Percentiles rank a stretch among this genome's conserved stretches.
These are phyloP conservation scores for Juncus inflexus DNA, from an alignment of 176 grass and related monocot species.

Conservation along the genomic window DNA sequence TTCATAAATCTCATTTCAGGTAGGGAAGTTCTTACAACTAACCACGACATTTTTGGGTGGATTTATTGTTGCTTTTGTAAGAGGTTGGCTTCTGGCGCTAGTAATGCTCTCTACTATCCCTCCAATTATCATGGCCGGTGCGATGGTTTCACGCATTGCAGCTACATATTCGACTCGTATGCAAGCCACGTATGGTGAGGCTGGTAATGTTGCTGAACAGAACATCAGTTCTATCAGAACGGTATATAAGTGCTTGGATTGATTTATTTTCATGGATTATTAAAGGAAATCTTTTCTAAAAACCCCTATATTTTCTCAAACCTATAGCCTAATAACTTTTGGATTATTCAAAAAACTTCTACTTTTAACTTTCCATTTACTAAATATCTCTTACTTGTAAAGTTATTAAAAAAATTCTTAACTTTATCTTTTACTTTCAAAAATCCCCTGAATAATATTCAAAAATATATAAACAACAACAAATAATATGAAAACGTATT, in stretches of 20 bases:
- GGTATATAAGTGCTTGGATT: conserved; percentile 12
- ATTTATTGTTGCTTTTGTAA: conserved; percentile 47
- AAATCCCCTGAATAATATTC: no score
- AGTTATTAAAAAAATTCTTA: no score
- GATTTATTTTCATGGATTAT: not conserved
- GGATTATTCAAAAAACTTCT: not conserved
- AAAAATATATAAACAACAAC: no score
- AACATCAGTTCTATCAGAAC: conserved; percentile 60
- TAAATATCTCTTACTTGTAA: not conserved
- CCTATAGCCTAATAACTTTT: not conserved
- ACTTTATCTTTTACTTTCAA: no score
- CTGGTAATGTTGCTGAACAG: conserved; percentile 48
- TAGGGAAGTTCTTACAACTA: conserved; percentile 59
- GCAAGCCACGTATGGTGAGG: conserved; percentile 52
- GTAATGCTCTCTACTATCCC: conserved; percentile 59
- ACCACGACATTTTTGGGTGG: conserved; percentile 44
- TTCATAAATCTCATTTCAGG: conserved; percentile 15
- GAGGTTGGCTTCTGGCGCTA: conserved; percentile 55
- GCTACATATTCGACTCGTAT: conserved; percentile 45
- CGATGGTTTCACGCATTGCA: conserved; percentile 40
- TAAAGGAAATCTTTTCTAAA: not conserved
- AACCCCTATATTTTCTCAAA: not conserved
- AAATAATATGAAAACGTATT: no score
- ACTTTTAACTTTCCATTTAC: not conserved
- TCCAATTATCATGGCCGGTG: conserved; percentile 39